These are phyloP conservation scores for Nitzschia palea DNA, from an alignment of 108 stramenopile genomes.

Conservation along the genomic window DNA sequence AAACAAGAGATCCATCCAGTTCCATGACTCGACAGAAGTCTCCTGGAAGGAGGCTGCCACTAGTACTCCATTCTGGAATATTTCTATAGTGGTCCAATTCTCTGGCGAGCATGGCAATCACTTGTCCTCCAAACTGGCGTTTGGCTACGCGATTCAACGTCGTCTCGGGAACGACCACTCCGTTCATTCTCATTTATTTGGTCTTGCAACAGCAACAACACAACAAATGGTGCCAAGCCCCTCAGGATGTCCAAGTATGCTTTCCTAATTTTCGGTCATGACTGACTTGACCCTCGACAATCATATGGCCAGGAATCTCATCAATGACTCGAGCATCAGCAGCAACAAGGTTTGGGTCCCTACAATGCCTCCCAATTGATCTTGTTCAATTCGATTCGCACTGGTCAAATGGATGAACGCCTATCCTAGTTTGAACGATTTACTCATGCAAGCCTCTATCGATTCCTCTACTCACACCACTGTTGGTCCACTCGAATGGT, in stretches of 20 bases:
- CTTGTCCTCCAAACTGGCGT: slow-evolving; percentile 21
- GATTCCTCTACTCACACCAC: too few relatives aligned
- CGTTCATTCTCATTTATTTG: slow-evolving; percentile 11
- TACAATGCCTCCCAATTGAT: background rate
- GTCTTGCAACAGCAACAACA: slow-evolving; percentile 28
- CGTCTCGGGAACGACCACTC: slow-evolving; percentile 17
- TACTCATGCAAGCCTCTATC: too few relatives aligned
- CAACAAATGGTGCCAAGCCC: slow-evolving; percentile 30
- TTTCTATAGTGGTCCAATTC: slow-evolving; percentile 41
- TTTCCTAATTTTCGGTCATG: slow-evolving; percentile 29
- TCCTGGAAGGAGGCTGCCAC: too few relatives aligned
- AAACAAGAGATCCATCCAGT: too few relatives aligned
- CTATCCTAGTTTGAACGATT: background rate
- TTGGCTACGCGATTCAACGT: slow-evolving; percentile 23
- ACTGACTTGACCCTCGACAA: slow-evolving; percentile 16
- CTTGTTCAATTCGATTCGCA: background rate
- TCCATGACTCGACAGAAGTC: too few relatives aligned
- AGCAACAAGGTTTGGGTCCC: slow-evolving; percentile 7
- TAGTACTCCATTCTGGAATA: background rate
- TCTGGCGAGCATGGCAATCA: slow-evolving; percentile 55
- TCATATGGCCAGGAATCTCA: slow-evolving; percentile 28
- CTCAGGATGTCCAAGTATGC: slow-evolving; percentile 19
- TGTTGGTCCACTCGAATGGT: too few relatives aligned
- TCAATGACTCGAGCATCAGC: background rate
- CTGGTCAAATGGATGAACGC: background rate